A percentile compares a stretch with the other conserved stretches of the same genome.
These are phyloP conservation scores for Aspergillus sclerotialis DNA, from an alignment of 2,329 filamentous ascomycete species.

Conservation along the genomic window DNA sequence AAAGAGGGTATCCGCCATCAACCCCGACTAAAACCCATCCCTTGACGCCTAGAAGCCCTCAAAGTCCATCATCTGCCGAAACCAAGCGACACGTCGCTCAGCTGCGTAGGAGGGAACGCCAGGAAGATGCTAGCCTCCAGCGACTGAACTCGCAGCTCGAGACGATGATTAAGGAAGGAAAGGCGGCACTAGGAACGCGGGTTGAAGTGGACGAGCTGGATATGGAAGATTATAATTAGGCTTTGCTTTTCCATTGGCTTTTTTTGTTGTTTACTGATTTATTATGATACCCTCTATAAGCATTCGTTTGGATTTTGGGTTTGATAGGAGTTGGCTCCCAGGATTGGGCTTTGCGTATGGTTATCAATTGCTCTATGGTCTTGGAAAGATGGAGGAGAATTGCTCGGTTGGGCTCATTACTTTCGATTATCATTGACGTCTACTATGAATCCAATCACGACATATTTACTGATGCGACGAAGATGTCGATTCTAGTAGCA, in stretches of 20 bases:
- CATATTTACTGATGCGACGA: no score
- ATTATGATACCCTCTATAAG: not conserved
- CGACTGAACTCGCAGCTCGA: slow-evolving; percentile 72
- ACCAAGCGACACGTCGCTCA: slow-evolving; percentile 68
- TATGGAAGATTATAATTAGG: slow-evolving; percentile 25
- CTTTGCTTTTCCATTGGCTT: not conserved
- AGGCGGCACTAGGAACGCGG: slow-evolving; percentile 72
- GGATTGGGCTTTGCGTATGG: no score
- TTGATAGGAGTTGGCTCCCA: no score
- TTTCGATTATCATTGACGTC: no score
- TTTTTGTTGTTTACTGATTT: not conserved
- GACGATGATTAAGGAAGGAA: slow-evolving; percentile 83
- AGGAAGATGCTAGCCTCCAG: slow-evolving; percentile 71
- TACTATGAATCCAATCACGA: no score
- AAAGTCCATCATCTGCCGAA: slow-evolving; percentile 43
- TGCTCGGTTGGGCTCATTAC: no score
- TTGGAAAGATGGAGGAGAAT: no score
- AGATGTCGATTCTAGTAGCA: no score
- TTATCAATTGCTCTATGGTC: no score
- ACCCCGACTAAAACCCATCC: slow-evolving; percentile 17
- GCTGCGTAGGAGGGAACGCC: slow-evolving; percentile 64
- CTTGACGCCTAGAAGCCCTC: slow-evolving; percentile 24
- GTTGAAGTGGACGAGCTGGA: slow-evolving; percentile 54
- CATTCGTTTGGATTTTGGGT: not conserved
- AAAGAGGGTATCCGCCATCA: slow-evolving; percentile 14